Evolutionary conservation across 495 filamentous ascomycete genomes (phyloP).

Genomic region (Aspergillus wentii): DNA sequence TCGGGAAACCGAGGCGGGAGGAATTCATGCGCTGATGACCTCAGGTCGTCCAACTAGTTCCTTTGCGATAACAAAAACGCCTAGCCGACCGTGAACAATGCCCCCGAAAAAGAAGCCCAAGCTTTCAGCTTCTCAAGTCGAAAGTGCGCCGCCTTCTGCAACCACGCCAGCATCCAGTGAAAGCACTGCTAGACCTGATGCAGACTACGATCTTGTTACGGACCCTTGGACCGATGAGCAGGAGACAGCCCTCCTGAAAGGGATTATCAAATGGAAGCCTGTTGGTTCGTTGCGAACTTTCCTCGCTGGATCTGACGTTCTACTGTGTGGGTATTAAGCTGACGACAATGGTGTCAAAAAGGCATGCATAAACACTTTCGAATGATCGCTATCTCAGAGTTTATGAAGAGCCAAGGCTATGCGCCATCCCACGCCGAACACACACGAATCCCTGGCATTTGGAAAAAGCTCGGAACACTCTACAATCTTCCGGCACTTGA

Average conservation of each 20-base stretch:
- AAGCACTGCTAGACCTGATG: constrained; percentile 24
- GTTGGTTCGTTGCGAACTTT: constrained; percentile 78
- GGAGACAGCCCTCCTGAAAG: constrained; percentile 85
- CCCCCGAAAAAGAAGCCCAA: constrained; percentile 65
- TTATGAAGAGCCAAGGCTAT: constrained; percentile 83
- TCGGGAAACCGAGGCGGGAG: constrained; percentile 12
- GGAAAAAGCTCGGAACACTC: constrained; percentile 75
- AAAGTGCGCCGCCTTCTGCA: constrained; percentile 28
- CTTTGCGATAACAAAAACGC: too few relatives aligned
- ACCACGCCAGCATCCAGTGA: constrained; percentile 30
- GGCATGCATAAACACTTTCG: constrained; percentile 98
- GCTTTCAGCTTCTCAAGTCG: constrained; percentile 36
- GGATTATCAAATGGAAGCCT: constrained; percentile 86
- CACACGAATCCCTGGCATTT: constrained; percentile 85
- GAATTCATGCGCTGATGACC: too few relatives aligned
- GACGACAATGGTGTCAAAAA: constrained; percentile 24
- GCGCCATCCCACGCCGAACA: constrained; percentile 62
- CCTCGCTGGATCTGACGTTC: too few relatives aligned
- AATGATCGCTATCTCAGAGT: constrained; percentile 82
- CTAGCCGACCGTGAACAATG: too few relatives aligned
- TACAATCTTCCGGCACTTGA: constrained; percentile 89
- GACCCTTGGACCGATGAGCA: constrained; percentile 96
- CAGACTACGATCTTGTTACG: constrained; percentile 44
- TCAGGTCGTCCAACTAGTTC: neutral
- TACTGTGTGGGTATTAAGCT: neutral